Evolutionary conservation across 805 yeast species (phyloP).

Genomic region (Candida schatavii): DNA sequence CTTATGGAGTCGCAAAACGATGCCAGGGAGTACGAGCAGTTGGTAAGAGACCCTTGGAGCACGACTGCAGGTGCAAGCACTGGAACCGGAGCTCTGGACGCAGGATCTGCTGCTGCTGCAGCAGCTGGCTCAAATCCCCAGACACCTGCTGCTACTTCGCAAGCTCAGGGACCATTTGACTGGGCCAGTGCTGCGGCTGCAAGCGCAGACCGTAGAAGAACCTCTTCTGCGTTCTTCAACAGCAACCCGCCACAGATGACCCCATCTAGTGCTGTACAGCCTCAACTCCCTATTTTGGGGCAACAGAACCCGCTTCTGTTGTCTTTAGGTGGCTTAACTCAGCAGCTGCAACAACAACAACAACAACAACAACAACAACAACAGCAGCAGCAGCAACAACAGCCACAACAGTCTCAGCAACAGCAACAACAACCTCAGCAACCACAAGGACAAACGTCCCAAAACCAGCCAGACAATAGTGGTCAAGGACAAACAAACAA

Average conservation of each 20-base stretch:
- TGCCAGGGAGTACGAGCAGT: slow-evolving; percentile 44
- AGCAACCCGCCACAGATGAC: slow-evolving; percentile 16
- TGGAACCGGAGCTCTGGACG: background rate
- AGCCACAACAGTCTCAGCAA: slow-evolving; percentile 1
- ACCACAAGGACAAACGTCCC: slow-evolving; percentile 6
- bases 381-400: slow-evolving; percentile 7
- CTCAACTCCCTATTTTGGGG: slow-evolving; percentile 13
- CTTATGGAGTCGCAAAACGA: slow-evolving; percentile 47
- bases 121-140: slow-evolving; percentile 33
- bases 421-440: slow-evolving; percentile 8
- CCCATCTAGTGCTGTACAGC: slow-evolving; percentile 6
- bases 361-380: slow-evolving; percentile 8
- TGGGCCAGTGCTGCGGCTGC: slow-evolving; percentile 23
- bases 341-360: slow-evolving; percentile 8
- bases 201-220: slow-evolving; percentile 46
- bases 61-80: slow-evolving; percentile 2
- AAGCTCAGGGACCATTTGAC: slow-evolving; percentile 22
- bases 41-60: slow-evolving; percentile 49
- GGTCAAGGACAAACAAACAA: slow-evolving; percentile 8
- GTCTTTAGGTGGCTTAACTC: slow-evolving; percentile 2
- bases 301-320: slow-evolving; percentile 5
- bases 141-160: slow-evolving; percentile 29
- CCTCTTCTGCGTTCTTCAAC: slow-evolving; percentile 52
- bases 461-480: slow-evolving; percentile 4
- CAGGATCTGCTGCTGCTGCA: slow-evolving; percentile 6